Conservation (phyloP, 495 filamentous ascomycete genomes). For the Cercophora scortea region DNA sequence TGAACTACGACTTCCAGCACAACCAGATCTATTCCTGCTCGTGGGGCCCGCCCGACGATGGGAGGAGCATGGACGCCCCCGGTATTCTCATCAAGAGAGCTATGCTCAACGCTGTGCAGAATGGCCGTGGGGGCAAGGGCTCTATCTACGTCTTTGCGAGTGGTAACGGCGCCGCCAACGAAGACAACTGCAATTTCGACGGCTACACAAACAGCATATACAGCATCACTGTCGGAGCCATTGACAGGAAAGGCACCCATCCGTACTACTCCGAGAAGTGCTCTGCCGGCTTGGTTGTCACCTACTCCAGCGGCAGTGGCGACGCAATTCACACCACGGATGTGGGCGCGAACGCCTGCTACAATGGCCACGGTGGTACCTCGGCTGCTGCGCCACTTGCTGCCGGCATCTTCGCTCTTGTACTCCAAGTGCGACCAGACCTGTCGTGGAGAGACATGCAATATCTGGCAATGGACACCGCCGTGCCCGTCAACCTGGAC, state of each 20-base stretch:
- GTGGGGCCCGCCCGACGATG: slow-evolving; percentile 94
- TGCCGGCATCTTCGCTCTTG: slow-evolving; percentile 89
- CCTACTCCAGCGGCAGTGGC: slow-evolving; percentile 84
- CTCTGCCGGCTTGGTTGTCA: slow-evolving; percentile 89
- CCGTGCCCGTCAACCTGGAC: slow-evolving; percentile 70
- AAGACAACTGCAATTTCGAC: slow-evolving; percentile 98
- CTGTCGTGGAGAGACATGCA: slow-evolving; percentile 93
- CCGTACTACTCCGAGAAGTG: slow-evolving; percentile 94
- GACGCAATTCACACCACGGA: slow-evolving; percentile 96
- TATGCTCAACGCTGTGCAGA: slow-evolving; percentile 86
- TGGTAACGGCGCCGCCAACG: slow-evolving; percentile 80
- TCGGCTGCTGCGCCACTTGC: slow-evolving; percentile 91
- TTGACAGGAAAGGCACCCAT: slow-evolving; percentile 77
- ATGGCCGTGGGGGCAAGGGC: slow-evolving; percentile 75
- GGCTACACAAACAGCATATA: slow-evolving; percentile 99
- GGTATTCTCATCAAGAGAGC: slow-evolving; percentile 81
- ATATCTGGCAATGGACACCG: slow-evolving; percentile 78
- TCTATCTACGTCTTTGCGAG: slow-evolving; percentile 96
- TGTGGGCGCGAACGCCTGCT: slow-evolving; percentile 76
- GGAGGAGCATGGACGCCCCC: slow-evolving; percentile 85
- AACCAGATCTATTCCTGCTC: slow-evolving; percentile 99
- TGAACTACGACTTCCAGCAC: slow-evolving; percentile 84
- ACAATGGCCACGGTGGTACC: slow-evolving; percentile 78
- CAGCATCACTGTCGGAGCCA: slow-evolving; percentile 91
- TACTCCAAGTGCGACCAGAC: slow-evolving; percentile 75